Base-by-base conservation (phyloP, 352 stramenopile species). In the Pythium dissotocum region DNA sequence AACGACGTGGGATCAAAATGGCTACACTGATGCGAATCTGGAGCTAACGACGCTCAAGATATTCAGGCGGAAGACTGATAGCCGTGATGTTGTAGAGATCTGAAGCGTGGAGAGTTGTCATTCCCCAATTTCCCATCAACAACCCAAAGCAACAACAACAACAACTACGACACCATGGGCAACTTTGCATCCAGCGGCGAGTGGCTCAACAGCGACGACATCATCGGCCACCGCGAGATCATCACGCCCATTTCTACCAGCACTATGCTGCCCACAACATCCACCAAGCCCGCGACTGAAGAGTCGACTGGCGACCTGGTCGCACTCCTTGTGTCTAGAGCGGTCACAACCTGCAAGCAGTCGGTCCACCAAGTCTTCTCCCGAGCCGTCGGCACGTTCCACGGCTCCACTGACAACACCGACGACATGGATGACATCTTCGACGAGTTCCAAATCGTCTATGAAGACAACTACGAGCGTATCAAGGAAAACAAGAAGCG, bases 391-490 rank as follows among this genome's bases (percentile, higher is more conserved):
- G 30, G 55, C 21, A 63, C 28, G 26, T 33, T 62, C 42, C 38
- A 53, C 53, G 21, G 28, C 42, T 51, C 10, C 18, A 38, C 2
- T 10, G 55, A 65, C 30, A 48, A 68, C 26, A 53, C 68, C 26
- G 33, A 61, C 26, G 4, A 3, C 4, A 62, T 71, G 48, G 58
- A 72, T n/a, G 69, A 66, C 13, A 49, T 73, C 58, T 70, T 77
- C 5, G 61, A 66, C 61, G 70, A 77, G 53, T 77, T 77, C 53
- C 65, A 77, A 52, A 67, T 71, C 55, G 63, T 77, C 14, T 72
- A 70, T 26, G 70, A 77, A 38, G 26, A 62, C 6, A 63, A 44
- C 28, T 73, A 63, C 38, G 54, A 57, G 33, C 36, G 38, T 44
- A 44, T 54, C 24, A 55, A 38, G 35, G 35, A 35, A 38, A 36